Evolutionary conservation across 306 rosid genomes (phyloP).

Genomic region (Dryas drummondii): DNA sequence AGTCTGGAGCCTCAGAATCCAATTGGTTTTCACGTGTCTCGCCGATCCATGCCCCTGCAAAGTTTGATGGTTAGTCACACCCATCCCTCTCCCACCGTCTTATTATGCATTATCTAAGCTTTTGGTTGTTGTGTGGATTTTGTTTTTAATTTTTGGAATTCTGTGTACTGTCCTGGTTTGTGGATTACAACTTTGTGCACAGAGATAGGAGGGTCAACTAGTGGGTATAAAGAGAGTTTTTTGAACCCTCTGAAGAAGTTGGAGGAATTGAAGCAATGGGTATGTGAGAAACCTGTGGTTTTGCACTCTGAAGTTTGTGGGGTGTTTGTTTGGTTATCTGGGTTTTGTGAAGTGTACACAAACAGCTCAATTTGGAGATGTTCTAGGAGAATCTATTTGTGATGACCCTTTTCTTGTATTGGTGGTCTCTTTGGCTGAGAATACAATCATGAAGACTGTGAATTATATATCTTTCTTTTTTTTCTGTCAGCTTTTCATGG

Average conservation of each 20-base stretch:
- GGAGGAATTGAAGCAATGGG: conserved; percentile 17
- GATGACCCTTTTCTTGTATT: conserved; percentile 2
- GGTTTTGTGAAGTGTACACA: not conserved
- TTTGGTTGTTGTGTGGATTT: not conserved
- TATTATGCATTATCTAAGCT: not conserved
- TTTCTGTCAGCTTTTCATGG: not conserved
- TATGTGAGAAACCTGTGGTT: conserved; percentile 4
- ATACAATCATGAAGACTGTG: conserved; percentile 7
- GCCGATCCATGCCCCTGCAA: conserved; percentile 15
- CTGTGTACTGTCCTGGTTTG: conserved; percentile 11
- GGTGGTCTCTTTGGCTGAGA: not conserved
- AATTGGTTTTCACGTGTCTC: conserved; percentile 16
- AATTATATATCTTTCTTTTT: not conserved
- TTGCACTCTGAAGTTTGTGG: not conserved
- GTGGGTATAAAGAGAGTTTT: not conserved
- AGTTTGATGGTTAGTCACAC: conserved; percentile 20
- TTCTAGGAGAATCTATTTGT: not conserved
- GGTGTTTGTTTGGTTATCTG: not conserved
- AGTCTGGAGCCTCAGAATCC: conserved; percentile 2
- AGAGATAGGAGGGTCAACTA: not conserved
- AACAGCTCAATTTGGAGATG: conserved; percentile 9
- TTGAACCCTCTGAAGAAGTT: not conserved
- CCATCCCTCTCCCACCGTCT: conserved; percentile 10
- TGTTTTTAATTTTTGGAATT: conserved; percentile 2
- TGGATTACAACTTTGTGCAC: conserved; percentile 13